A percentile compares a stretch with the other conserved stretches of the same genome.
Conservation (phyloP, 805 yeast genomes). For the Komagataella pseudopastoris region DNA sequence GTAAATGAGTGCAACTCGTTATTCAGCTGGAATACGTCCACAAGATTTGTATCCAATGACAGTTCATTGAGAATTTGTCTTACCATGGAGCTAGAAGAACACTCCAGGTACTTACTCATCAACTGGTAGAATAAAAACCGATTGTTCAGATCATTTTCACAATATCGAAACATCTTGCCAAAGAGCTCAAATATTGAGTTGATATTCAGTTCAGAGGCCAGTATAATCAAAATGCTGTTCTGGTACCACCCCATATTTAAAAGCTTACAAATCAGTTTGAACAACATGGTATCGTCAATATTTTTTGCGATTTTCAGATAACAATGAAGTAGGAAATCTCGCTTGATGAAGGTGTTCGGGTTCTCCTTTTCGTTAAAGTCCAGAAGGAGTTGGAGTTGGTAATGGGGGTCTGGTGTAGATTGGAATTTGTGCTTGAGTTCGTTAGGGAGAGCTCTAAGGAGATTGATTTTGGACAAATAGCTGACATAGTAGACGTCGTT, state of each 20-base stretch:
- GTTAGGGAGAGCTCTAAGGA: background rate
- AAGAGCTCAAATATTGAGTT: background rate
- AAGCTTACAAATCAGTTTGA: background rate
- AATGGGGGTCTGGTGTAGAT: background rate
- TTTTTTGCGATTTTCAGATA: background rate
- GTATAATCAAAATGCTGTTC: background rate
- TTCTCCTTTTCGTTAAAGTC: background rate
- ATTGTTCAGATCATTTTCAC: background rate
- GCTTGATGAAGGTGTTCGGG: background rate
- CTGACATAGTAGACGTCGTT: background rate
- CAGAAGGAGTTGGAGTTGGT: background rate
- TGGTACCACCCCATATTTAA: background rate
- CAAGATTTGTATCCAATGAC: background rate
- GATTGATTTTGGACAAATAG: background rate
- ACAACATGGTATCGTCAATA: background rate
- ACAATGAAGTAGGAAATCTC: background rate
- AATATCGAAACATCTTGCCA: background rate
- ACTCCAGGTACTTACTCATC: background rate
- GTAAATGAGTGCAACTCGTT: background rate
- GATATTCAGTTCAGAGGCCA: background rate
- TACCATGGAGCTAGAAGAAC: background rate
- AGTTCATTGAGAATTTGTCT: background rate
- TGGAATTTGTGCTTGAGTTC: background rate
- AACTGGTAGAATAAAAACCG: background rate
- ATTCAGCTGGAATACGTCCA: background rate